Base-by-base conservation (phyloP, 2,329 filamentous ascomycete species). In the Fusarium cicatricum region DNA sequence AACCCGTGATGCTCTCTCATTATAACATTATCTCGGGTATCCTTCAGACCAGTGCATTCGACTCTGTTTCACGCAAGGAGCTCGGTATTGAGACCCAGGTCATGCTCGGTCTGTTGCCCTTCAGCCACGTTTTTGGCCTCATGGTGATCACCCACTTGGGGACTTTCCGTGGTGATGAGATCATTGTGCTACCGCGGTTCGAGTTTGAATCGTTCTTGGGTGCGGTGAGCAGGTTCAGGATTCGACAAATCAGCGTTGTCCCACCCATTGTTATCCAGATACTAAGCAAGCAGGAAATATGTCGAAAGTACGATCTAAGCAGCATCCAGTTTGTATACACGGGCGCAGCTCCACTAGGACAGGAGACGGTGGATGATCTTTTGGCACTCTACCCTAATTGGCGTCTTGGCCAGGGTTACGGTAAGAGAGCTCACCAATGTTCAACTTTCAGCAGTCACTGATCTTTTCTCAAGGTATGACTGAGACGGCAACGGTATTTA, bases 1-100 rank as follows among this genome's bases (percentile, higher is more conserved):
- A 92, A 88, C 90, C 90, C 36, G 90, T 93, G 36, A 92, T 91
- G 88, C 90, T 94, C 55, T 90, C 90, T 2, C 90, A 94, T 69
- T 76, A 78, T 15, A 94, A 94, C 61, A 87, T 93, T 31, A 92
- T 94, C 41, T 84, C 90, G 28, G 93, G 93, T 67, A 82, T 86
- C 0, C 66, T 92, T 34, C 90, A 92, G 68, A 44, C 50, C 79
- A 87, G 50, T 64, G 68, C 17, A 66, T 79, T 2, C 84, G 71
- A 55, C 71, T 81, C 52, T 19, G 71, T 59, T 54, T 77, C 54
- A 21, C 67, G 37, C 67, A 76, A 56, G 67, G 74, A 58, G 52
- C 71, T 70, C 3, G 71, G 70, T 4, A 49, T 82, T 16, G 67
- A 70, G 0, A 79, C 73, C 0, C 75, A 82, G 48, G 72, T 82